Conservation (phyloP, 83 land plant species). For the Thuja plicata region DNA sequence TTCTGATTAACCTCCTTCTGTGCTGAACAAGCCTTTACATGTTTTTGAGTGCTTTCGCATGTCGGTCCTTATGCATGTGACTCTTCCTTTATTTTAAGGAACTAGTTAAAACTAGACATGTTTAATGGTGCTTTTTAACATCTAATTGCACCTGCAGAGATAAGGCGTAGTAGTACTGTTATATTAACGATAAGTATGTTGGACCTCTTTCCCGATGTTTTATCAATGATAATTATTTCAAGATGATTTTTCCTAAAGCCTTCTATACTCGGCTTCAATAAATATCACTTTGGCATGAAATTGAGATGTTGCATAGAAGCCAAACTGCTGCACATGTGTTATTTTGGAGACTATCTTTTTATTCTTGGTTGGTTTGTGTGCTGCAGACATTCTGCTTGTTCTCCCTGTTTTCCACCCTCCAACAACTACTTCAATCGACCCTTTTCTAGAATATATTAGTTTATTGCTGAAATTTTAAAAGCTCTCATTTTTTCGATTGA, state of each 20-base stretch:
- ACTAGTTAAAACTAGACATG: neutral
- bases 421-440: neutral
- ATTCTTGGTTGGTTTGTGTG: too few relatives aligned
- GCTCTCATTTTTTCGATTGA: neutral
- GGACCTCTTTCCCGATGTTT: neutral
- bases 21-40: neutral
- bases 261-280: neutral
- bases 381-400: neutral
- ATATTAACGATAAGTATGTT: neutral
- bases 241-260: neutral
- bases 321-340: too few relatives aligned
- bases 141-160: neutral
- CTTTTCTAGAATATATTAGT: neutral
- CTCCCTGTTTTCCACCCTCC: neutral
- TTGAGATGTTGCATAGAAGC: too few relatives aligned
- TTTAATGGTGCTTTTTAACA: neutral
- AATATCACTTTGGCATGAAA: too few relatives aligned
- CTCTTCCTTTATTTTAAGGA: neutral
- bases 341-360: neutral
- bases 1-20: neutral
- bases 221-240: neutral
- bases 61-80: neutral
- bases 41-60: neutral
- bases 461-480: neutral
- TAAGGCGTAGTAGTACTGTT: neutral